These are phyloP conservation scores for Sclerotinia trifoliorum DNA, from an alignment of 2,329 filamentous ascomycete genomes.

Conservation along the genomic window DNA sequence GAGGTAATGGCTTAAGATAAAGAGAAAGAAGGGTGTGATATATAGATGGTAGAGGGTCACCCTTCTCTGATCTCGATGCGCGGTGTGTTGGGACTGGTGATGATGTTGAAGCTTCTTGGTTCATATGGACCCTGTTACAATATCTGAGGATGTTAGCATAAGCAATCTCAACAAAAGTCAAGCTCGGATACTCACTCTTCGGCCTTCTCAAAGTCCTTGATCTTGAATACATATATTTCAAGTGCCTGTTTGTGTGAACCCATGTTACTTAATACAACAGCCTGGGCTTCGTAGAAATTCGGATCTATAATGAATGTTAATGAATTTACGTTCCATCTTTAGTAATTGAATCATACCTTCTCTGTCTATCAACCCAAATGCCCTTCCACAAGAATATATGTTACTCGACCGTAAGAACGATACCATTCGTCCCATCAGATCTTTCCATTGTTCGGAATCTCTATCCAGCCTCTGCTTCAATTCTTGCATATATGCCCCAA, in stretches of 20 bases:
- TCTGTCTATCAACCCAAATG: conserved; percentile 73
- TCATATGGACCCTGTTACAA: conserved; percentile 80
- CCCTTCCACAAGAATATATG: conserved; percentile 77
- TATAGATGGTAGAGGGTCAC: conserved; percentile 68
- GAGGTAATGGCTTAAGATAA: conserved; percentile 77
- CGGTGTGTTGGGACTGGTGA: conserved; percentile 40
- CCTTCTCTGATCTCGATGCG: conserved; percentile 46
- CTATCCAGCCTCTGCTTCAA: conserved; percentile 42
- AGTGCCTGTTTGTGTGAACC: conserved; percentile 91
- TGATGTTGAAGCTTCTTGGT: conserved; percentile 48
- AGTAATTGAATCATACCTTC: conserved; percentile 59
- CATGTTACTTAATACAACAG: conserved; percentile 91
- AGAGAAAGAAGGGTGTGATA: conserved; percentile 89
- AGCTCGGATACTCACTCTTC: conserved; percentile 68
- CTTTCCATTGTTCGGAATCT: conserved; percentile 52
- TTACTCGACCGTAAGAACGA: conserved; percentile 72
- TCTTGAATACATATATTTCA: conserved; percentile 96
- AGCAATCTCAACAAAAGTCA: not conserved
- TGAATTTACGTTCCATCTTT: conserved; percentile 14
- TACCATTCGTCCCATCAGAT: conserved; percentile 66
- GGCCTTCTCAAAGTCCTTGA: conserved; percentile 82
- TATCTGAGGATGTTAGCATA: conserved; percentile 54
- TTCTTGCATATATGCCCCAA: conserved; percentile 65
- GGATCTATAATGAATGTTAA: conserved; percentile 56
- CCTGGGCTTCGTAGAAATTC: conserved; percentile 83